Evolutionary conservation across 2,329 filamentous ascomycete genomes (phyloP).

Genomic region (Epichloe brachyelytri): DNA sequence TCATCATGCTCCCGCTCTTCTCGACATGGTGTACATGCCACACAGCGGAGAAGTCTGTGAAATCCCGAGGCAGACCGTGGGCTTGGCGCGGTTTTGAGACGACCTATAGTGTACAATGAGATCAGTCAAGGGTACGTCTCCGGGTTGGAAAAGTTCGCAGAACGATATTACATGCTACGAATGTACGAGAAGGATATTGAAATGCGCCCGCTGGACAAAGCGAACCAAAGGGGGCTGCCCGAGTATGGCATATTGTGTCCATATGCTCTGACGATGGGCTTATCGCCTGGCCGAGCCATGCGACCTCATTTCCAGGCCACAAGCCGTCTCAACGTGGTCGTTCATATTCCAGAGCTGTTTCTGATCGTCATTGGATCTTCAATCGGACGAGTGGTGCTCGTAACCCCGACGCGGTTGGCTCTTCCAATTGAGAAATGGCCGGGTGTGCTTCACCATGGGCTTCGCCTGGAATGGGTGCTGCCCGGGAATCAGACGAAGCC

Average conservation of each 20-base stretch:
- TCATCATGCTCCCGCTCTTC: neutral
- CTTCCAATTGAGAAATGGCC: constrained; percentile 9
- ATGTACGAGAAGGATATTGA: constrained; percentile 36
- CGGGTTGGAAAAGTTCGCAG: constrained; percentile 4
- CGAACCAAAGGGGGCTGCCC: constrained; percentile 6
- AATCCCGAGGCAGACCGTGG: constrained; percentile 7
- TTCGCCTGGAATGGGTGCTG: constrained; percentile 41
- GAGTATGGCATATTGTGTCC: constrained; percentile 21
- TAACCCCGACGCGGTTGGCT: constrained; percentile 37
- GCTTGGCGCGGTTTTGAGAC: constrained; percentile 12
- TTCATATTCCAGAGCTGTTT: constrained; percentile 56
- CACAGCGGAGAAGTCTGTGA: constrained; percentile 15
- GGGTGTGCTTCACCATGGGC: constrained; percentile 24
- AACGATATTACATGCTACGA: constrained; percentile 29
- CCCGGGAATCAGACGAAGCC: constrained; percentile 33
- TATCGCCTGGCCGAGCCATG: constrained; percentile 10
- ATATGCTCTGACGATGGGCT: constrained; percentile 16
- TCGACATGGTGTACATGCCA: constrained; percentile 24
- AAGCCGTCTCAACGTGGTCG: constrained; percentile 42
- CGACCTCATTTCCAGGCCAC: constrained; percentile 20
- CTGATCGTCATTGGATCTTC: constrained; percentile 54
- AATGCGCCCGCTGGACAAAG: constrained; percentile 23
- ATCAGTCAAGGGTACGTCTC: neutral
- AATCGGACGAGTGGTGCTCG: constrained; percentile 50
- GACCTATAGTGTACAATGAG: constrained; percentile 8